Percentiles rank a stretch among this genome's conserved stretches.
Evolutionary conservation across 257 asterid genomes (phyloP).

Genomic region (Petrea volubilis): DNA sequence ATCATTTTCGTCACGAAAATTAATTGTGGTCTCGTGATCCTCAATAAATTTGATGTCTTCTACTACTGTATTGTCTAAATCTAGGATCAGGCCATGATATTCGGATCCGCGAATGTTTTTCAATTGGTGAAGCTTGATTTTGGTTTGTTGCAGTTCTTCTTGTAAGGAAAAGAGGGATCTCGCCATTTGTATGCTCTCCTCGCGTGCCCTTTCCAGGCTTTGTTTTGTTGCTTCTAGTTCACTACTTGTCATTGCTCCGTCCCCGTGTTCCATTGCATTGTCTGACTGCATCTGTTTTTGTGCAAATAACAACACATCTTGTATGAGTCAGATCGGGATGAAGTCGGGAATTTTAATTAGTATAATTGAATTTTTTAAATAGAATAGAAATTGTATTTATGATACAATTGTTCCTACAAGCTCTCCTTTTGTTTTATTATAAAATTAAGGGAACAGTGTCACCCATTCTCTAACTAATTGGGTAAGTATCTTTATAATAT

Average conservation of each 20-base stretch:
- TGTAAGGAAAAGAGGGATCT: slow-evolving; percentile 8
- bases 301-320: background rate
- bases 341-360: too few species aligned
- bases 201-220: slow-evolving; percentile 11
- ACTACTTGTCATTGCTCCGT: background rate
- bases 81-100: background rate
- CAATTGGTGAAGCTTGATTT: slow-evolving; percentile 11
- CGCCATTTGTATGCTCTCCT: slow-evolving; percentile 16
- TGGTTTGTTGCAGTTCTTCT: slow-evolving; percentile 11
- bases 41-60: slow-evolving; percentile 9
- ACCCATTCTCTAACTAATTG: too few species aligned
- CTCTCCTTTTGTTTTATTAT: too few species aligned
- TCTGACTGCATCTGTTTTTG: slow-evolving; percentile 14
- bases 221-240: slow-evolving; percentile 22
- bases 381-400: too few species aligned
- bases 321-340: too few species aligned
- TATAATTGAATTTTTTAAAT: too few species aligned
- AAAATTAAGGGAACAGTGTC: too few species aligned
- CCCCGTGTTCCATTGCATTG: background rate
- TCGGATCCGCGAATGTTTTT: background rate
- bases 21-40: background rate
- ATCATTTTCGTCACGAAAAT: background rate
- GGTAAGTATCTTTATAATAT: too few species aligned
- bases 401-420: too few species aligned
- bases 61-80: background rate